Evolutionary conservation across 2,329 filamentous ascomycete species (phyloP), one percentile per base, ranked within the genome.

Genomic region (Esteya vermicola): DNA sequence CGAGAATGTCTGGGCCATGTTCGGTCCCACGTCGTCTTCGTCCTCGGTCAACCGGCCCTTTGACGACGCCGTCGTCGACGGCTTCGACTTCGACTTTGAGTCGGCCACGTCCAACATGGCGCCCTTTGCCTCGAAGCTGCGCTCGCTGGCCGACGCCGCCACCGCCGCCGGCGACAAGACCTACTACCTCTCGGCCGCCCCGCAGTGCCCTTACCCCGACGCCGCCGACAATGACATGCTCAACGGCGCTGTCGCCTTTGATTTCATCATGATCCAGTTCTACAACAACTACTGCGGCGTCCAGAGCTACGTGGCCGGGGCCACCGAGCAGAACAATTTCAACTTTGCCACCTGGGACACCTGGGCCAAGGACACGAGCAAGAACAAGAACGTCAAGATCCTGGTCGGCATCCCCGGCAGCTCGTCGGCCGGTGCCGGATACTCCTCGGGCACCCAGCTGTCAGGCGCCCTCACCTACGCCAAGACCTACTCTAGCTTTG

Each of bases 71-170:
- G 63, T 72, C 4, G 60, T 86, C 32, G 79, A 86, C 54, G 82
- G 82, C 5, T 85, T 86, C 54, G 81, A 86, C 57, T 75, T 85
- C 47, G 81, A 86, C 54, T 77, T 85, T 45, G 81, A 85, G 58
- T 63, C 70, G 5, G 56, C 57, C 3, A 68, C 70, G 13, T 56
- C 57, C 36, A 77, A 82, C 58, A 74, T 80, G 59, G 64, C 62
- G 0, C 58, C 70, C 1, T 81, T 85, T 48, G 77, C 68, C 2
- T 60, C 64, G 28, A 61, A 67, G 40, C 65, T 84, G 9, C 71
- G 76, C 23, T 49, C 54, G 14, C 56, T 66, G 26, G 77, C 78
- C 64, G 62, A 74, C 47, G 58, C 59, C 18, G 65, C 69, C 33
- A 57, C 51, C 0, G 61, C 57, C 19, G 64, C 67, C 20, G 57